Conservation (phyloP, 306 rosid genomes). For the Mimosa bimucronata region DNA sequence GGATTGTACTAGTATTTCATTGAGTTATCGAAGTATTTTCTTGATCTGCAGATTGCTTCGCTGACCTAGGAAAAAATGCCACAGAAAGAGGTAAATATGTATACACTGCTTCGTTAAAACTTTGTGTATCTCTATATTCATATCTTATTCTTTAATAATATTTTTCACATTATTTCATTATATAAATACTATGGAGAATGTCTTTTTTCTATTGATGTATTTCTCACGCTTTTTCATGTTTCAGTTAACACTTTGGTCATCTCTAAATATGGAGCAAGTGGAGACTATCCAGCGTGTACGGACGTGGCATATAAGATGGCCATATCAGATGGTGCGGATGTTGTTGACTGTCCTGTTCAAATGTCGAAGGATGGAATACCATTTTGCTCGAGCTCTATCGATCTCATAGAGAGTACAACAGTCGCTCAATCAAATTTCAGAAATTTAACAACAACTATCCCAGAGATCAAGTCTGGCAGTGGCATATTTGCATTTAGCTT, state of each 20-base stretch:
- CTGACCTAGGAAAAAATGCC: slow-evolving; percentile 61
- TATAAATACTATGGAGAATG: slow-evolving; percentile 13
- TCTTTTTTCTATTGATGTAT: slow-evolving; percentile 37
- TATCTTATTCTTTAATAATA: slow-evolving; percentile 18
- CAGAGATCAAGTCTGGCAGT: slow-evolving; percentile 50
- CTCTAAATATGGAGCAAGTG: slow-evolving; percentile 88
- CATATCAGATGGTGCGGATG: slow-evolving; percentile 73
- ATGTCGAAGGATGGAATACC: slow-evolving; percentile 75
- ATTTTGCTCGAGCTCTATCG: slow-evolving; percentile 71
- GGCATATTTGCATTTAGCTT: slow-evolving; percentile 81
- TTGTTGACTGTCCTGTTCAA: slow-evolving; percentile 93
- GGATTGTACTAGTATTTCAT: background rate
- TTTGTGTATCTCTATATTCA: background rate
- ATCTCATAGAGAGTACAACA: slow-evolving; percentile 74
- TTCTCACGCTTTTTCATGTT: slow-evolving; percentile 36
- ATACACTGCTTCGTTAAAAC: slow-evolving; percentile 11
- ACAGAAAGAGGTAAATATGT: slow-evolving; percentile 61
- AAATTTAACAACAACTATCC: slow-evolving; percentile 43
- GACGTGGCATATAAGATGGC: slow-evolving; percentile 65
- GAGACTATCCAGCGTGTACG: slow-evolving; percentile 81
- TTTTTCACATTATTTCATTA: slow-evolving; percentile 24
- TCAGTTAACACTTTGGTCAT: slow-evolving; percentile 69
- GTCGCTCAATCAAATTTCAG: slow-evolving; percentile 56
- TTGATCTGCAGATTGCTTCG: slow-evolving; percentile 73
- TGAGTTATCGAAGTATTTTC: slow-evolving; percentile 33